A percentile compares a stretch with the other conserved stretches of the same genome.
These are phyloP conservation scores for Pyrenochaeta sp. DNA, from an alignment of 2,329 filamentous ascomycete species.

Conservation along the genomic window DNA sequence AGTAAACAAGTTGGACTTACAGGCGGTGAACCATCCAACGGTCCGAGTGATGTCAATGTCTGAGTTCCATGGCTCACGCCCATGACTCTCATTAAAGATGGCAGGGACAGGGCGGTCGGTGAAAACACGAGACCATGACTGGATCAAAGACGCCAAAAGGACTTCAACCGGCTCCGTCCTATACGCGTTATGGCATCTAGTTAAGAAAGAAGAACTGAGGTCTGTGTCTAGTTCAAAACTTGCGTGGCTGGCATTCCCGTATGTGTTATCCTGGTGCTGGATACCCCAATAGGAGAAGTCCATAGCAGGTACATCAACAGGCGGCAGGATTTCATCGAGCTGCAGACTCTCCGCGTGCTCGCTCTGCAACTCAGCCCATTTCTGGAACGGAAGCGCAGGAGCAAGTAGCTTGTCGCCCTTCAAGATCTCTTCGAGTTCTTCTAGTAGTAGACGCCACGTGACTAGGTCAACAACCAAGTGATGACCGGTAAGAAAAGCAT, in stretches of 20 bases:
- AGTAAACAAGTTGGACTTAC: constrained; percentile 38
- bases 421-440: constrained; percentile 55
- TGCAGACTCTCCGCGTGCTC: constrained; percentile 41
- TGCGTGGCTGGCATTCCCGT: constrained; percentile 47
- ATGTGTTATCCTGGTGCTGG: constrained; percentile 44
- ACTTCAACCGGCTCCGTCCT: constrained; percentile 64
- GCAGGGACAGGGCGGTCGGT: constrained; percentile 61
- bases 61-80: constrained; percentile 50
- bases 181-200: constrained; percentile 54
- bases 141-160: constrained; percentile 63
- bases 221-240: constrained; percentile 41
- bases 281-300: constrained; percentile 53
- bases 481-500: constrained; percentile 46
- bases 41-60: constrained; percentile 65
- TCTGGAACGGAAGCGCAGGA: constrained; percentile 45
- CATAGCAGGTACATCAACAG: constrained; percentile 39
- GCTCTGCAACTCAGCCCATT: constrained; percentile 49
- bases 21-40: constrained; percentile 68
- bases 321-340: constrained; percentile 35
- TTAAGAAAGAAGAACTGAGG: constrained; percentile 36
- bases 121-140: constrained; percentile 66
- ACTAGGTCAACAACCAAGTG: constrained; percentile 56
- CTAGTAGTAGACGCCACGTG: constrained; percentile 56
- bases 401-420: constrained; percentile 43
- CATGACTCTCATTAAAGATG: constrained; percentile 56